Evolutionary conservation across 2,329 filamentous ascomycete species (phyloP).

Genomic region (Uncinocarpus reesii): DNA sequence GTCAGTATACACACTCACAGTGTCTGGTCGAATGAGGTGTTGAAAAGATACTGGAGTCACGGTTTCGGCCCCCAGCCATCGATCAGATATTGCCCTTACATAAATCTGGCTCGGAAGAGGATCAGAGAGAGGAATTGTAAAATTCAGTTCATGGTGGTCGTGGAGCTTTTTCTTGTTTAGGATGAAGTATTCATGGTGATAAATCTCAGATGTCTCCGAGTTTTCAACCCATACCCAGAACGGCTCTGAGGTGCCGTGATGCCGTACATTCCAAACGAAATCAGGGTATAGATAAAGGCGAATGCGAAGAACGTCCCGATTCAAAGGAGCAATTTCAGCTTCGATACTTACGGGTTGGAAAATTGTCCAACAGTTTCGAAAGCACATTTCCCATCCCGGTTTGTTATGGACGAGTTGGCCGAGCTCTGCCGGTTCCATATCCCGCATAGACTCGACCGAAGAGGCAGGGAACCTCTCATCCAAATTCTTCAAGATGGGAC

Average conservation of each 20-base stretch:
- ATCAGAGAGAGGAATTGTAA: slow-evolving; percentile 90
- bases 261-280: slow-evolving; percentile 86
- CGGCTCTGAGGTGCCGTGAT: slow-evolving; percentile 88
- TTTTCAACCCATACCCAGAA: slow-evolving; percentile 99
- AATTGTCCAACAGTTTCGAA: slow-evolving; percentile 71
- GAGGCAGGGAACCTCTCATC: slow-evolving; percentile 64
- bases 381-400: slow-evolving; percentile 74
- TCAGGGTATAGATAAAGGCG: slow-evolving; percentile 77
- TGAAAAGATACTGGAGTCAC: slow-evolving; percentile 94
- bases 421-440: slow-evolving; percentile 89
- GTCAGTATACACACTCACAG: slow-evolving; percentile 94
- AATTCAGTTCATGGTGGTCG: slow-evolving; percentile 95
- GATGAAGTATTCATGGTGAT: slow-evolving; percentile 95
- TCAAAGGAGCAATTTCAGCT: slow-evolving; percentile 87
- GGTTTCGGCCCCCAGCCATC: slow-evolving; percentile 93
- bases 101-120: slow-evolving; percentile 94
- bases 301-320: slow-evolving; percentile 88
- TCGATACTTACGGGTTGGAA: slow-evolving; percentile 86
- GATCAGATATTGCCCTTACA: slow-evolving; percentile 83
- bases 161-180: slow-evolving; percentile 79
- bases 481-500: slow-evolving; percentile 70
- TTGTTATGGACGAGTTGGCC: slow-evolving; percentile 85
- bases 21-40: slow-evolving; percentile 92
- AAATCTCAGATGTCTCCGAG: slow-evolving; percentile 93
- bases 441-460: slow-evolving; percentile 72